Base-by-base conservation (phyloP, 306 rosid genomes). In the Adenanthera pavonina region DNA sequence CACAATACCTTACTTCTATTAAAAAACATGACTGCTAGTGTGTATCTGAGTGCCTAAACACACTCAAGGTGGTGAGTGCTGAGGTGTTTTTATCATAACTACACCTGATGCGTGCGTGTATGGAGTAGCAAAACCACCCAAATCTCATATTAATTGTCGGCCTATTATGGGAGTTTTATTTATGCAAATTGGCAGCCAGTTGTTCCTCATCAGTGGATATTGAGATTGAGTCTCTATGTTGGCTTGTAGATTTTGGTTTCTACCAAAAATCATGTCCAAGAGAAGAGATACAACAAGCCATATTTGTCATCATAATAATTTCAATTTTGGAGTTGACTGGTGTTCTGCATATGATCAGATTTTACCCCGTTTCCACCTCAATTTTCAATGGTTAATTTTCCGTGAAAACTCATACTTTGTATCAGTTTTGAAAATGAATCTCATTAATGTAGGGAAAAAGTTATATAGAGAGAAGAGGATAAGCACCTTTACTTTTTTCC, bases 31-130 rank as follows among this genome's bases (percentile, higher is more conserved):
- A 73, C 56, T 69, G 20, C 19, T 38, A 44, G 38, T 75, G 66
- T 87, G 87, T 80, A 69, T 84, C 53, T 65, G 38, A 60, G 17
- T 60, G 16, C 67, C 16, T 75, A 52, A 43, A 84, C 69, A 80
- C 77, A 69, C 82, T 69, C 75, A 74, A 57, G 76, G 76, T 48
- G 75, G 71, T 47, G 77, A 77, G 74, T 19, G 40, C 2, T 40
- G 67, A 59, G 78, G 30, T 49, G 71, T 72, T 69, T 54, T 41
- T 48, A 41, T 78, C 59, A 73, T 47, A 64, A 77, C 68, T 76
- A 13, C 48, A 30, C 59, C 49, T 30, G 65, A 59, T 46, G 36
- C 38, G 79, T 46, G 36, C 38, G 79, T 67, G 73, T 60, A 68
- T 51, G 79, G 49, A 64, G 68, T 51, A 51, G 11, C 20, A 60